Base-by-base conservation (phyloP, 345 rosid species). In the Brassica cretica region DNA sequence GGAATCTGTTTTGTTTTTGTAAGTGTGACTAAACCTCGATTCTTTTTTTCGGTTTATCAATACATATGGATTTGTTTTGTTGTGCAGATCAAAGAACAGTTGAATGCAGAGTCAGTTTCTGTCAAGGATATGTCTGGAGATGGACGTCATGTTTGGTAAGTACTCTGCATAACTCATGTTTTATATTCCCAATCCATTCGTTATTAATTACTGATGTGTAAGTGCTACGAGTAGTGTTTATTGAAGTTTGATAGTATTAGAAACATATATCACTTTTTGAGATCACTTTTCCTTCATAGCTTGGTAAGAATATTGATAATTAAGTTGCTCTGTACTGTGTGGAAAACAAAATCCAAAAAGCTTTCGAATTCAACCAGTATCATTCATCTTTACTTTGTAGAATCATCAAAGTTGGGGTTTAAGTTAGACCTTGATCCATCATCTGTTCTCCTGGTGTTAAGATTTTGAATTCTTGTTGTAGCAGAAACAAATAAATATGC, bases 51-150 rank as follows among this genome's bases (percentile, higher is more conserved):
- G 29, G 51, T 35, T 51, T 49, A 33, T 33, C 35, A 11, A 46
- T 19, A 21, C 19, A 63, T 73, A 25, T 32, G 70, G 73, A 39
- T 2, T 46, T n/a, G 56, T 51, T 5, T 70, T 63, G 71, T 63
- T 69, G 5, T 11, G 64, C 86, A 92, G 98, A 94, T 94, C 76
- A 89, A 86, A 85, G 93, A 94, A 51, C 84, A 89, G 25, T 74
- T 94, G 59, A 74, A 85, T 82, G 95, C 98, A 35, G 97, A 94
- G 64, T 91, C 87, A 3, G 98, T 92, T 59, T 51, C 76, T 11
- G 98, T 94, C 8, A 87, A 83, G 77, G 98, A 94, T 84, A 91
- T 93, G 72, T 88, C 91, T 75, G 97, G 98, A n/a, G 98, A 94
- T 77, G 97, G 98, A 61, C 88, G 97, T 2, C 98, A 94, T 84